Conservation (phyloP, 2,329 filamentous ascomycete species). For the Hypoxylon sp. region DNA sequence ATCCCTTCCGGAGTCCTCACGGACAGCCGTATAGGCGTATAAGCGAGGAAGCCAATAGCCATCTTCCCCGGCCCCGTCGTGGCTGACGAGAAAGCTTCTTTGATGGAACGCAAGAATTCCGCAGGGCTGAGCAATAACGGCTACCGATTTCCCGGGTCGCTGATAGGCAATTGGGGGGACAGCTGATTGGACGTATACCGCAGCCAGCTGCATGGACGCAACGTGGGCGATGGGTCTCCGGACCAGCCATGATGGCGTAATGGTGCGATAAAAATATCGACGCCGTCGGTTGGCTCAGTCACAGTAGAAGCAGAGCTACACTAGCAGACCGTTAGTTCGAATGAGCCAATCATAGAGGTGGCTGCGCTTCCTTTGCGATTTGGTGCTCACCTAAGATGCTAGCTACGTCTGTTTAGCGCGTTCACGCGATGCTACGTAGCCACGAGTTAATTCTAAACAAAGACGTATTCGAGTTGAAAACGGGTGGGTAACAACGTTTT, state of each 20-base stretch:
- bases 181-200: slow-evolving; percentile 26
- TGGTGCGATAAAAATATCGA: slow-evolving; percentile 29
- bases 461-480: background rate
- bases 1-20: slow-evolving; percentile 1
- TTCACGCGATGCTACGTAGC: slow-evolving; percentile 3
- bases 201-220: background rate
- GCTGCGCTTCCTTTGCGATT: slow-evolving; percentile 10
- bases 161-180: slow-evolving; percentile 14
- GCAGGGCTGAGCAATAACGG: slow-evolving; percentile 37
- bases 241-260: slow-evolving; percentile 7
- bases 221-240: slow-evolving; percentile 6
- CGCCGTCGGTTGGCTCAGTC: background rate
- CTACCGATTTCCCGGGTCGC: slow-evolving; percentile 25
- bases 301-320: background rate
- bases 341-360: slow-evolving; percentile 16
- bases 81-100: slow-evolving; percentile 7
- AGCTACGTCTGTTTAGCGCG: slow-evolving; percentile 15
- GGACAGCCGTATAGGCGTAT: background rate
- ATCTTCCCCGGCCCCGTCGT: background rate
- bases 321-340: slow-evolving; percentile 8
- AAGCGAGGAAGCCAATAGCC: slow-evolving; percentile 19
- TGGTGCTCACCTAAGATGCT: slow-evolving; percentile 30
- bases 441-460: background rate
- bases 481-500: background rate
- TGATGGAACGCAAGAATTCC: slow-evolving; percentile 29